Evolutionary conservation across 2,329 filamentous ascomycete species (phyloP).

Genomic region (Sordariomycetes sp.): DNA sequence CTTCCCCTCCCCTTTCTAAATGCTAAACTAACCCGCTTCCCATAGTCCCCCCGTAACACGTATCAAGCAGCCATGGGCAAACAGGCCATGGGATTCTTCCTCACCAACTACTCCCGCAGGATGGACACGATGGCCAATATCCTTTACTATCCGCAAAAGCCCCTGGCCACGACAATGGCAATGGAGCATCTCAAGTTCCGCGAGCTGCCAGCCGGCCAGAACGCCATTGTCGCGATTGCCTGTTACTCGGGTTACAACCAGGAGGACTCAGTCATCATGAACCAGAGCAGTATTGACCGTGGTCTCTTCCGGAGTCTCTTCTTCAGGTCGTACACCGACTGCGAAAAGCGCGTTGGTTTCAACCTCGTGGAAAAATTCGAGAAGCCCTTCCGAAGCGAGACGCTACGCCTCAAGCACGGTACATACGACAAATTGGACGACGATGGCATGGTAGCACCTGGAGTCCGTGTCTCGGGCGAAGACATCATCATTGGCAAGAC

Average conservation of each 20-base stretch:
- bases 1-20: neutral
- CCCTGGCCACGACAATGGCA: slow-evolving; percentile 81
- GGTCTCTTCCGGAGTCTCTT: slow-evolving; percentile 95
- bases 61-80: slow-evolving; percentile 99
- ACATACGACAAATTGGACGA: slow-evolving; percentile 97
- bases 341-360: slow-evolving; percentile 91
- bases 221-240: slow-evolving; percentile 94
- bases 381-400: slow-evolving; percentile 81
- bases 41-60: slow-evolving; percentile 87
- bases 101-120: slow-evolving; percentile 90
- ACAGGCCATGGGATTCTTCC: slow-evolving; percentile 98
- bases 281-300: slow-evolving; percentile 96
- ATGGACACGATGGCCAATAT: slow-evolving; percentile 99
- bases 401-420: slow-evolving; percentile 82
- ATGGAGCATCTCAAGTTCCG: slow-evolving; percentile 99
- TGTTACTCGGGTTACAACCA: slow-evolving; percentile 99
- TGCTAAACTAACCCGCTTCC: slow-evolving; percentile 16
- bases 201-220: slow-evolving; percentile 91
- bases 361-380: slow-evolving; percentile 89
- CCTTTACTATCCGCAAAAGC: slow-evolving; percentile 97
- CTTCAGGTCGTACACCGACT: slow-evolving; percentile 94
- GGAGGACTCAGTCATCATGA: slow-evolving; percentile 99
- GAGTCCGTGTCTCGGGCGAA: slow-evolving; percentile 88
- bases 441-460: slow-evolving; percentile 87
- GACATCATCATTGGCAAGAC: slow-evolving; percentile 99